Evolutionary conservation across 2,329 filamentous ascomycete species (phyloP).

Genomic region (Aureobasidium pullulans): DNA sequence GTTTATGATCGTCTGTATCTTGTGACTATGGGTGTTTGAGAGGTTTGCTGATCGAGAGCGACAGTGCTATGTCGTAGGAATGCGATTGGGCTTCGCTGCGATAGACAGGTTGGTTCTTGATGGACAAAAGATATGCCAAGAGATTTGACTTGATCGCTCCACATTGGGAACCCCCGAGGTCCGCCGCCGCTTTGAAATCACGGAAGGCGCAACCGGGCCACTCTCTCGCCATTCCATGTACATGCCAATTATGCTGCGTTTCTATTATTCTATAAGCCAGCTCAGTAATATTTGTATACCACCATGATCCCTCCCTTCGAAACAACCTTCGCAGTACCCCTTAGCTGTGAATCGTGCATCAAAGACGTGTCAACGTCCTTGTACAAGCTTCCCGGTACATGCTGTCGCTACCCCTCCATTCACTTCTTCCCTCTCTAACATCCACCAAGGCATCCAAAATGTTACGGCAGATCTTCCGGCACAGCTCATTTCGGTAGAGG

Average conservation of each 20-base stretch:
- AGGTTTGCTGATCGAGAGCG: not conserved
- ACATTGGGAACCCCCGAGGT: not conserved
- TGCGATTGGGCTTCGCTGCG: not conserved
- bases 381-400: conserved; percentile 59
- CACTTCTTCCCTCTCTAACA: not conserved
- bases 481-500: conserved; percentile 77
- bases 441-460: conserved; percentile 61
- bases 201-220: conserved; percentile 1
- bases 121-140: conserved; percentile 7
- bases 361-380: conserved; percentile 76
- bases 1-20: too few relatives aligned
- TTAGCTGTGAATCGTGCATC: conserved; percentile 85
- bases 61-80: not conserved
- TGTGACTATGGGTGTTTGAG: too few relatives aligned
- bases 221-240: not conserved
- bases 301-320: conserved; percentile 40
- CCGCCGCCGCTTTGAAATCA: conserved; percentile 7
- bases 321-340: conserved; percentile 90
- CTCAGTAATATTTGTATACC: not conserved
- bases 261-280: not conserved
- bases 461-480: conserved; percentile 75
- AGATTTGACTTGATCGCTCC: not conserved
- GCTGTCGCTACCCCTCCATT: conserved; percentile 12
- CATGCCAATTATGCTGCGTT: not conserved
- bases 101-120: not conserved